Conservation (phyloP, 345 rosid genomes). For the Rhizophora mangle region DNA sequence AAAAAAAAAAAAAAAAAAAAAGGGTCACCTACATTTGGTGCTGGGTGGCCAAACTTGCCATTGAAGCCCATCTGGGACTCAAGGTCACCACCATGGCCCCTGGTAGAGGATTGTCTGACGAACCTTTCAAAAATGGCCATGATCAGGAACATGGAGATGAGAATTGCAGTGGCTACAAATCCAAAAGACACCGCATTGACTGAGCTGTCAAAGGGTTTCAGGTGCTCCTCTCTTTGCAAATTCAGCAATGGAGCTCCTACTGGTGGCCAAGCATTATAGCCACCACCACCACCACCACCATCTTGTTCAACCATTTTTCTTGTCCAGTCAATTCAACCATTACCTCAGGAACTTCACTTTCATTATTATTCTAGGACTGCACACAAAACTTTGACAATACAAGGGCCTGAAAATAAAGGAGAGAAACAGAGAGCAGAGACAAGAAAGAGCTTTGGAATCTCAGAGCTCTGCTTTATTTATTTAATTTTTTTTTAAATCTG, state of each 20-base stretch:
- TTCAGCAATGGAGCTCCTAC: conserved; percentile 56
- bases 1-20: neutral
- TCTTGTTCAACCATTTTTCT: conserved; percentile 24
- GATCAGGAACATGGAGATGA: conserved; percentile 74
- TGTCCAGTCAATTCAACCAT: too few relatives aligned
- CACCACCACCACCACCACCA: conserved; percentile 3
- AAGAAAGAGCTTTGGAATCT: conserved; percentile 35
- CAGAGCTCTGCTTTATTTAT: conserved; percentile 11
- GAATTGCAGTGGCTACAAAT: conserved; percentile 78
- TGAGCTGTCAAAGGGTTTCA: conserved; percentile 63
- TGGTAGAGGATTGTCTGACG: conserved; percentile 18
- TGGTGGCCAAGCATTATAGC: conserved; percentile 51
- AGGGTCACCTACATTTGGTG: conserved; percentile 50
- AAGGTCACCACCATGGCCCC: conserved; percentile 35
- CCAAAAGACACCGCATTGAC: conserved; percentile 87
- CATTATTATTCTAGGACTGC: conserved; percentile 27
- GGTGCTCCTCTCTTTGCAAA: conserved; percentile 51
- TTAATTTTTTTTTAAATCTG: neutral
- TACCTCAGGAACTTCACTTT: conserved; percentile 1
- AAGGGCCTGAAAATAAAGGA: conserved; percentile 6
- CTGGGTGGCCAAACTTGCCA: conserved; percentile 63
- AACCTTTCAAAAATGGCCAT: conserved; percentile 85
- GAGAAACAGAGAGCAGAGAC: conserved; percentile 14
- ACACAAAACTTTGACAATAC: conserved; percentile 3
- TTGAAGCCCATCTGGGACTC: conserved; percentile 56